Evolutionary conservation across 306 rosid species (phyloP), one percentile per base, ranked within the genome.

Genomic region (Sphenostylis stenocarpa): DNA sequence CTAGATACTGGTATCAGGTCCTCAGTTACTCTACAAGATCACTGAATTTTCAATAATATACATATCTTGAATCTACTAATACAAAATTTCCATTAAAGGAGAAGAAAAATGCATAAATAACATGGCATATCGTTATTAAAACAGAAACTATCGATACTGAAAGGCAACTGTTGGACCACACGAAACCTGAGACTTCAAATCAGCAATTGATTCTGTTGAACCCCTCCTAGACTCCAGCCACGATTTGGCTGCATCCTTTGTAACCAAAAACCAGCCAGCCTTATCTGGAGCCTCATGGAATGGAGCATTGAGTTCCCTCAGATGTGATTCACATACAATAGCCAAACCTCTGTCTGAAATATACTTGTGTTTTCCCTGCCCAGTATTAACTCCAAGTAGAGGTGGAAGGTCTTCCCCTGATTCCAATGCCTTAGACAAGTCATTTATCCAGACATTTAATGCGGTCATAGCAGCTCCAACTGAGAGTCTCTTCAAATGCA

Each of bases 381-480:
- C 97, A 4, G 98, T 90, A 79, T 92, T 90, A 68, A 95, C 88
- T 81, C 96, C 96, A 57, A 94, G 91, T 75, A 90, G 72, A 2
- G 93, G 95, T 6, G 97, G 98, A 80, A 95, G 84, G 78, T 90
- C 91, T 81, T 90, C 96, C 67, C 85, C 90, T 16, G 86, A 85
- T 83, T 86, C 86, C 84, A 88, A 60, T 19, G 85, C 84, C 80
- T 63, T 85, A 19, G 88, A 79, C 79, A 95, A 82, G 86, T 95
- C 97, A 80, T 82, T 84, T 43, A 92, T 85, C 98, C 98, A 95
- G 81, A 84, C 88, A 72, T 86, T 93, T 34, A 95, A 82, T 1
- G 96, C 95, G 5, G 96, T 95, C 20, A 89, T 80, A 70, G 92
- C 96, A 58, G 98, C 97, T 49, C 96, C 97, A 58, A 89, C 85